Evolutionary conservation across 768 basidiomycete species (phyloP).

Genomic region (Suillus variegatus): DNA sequence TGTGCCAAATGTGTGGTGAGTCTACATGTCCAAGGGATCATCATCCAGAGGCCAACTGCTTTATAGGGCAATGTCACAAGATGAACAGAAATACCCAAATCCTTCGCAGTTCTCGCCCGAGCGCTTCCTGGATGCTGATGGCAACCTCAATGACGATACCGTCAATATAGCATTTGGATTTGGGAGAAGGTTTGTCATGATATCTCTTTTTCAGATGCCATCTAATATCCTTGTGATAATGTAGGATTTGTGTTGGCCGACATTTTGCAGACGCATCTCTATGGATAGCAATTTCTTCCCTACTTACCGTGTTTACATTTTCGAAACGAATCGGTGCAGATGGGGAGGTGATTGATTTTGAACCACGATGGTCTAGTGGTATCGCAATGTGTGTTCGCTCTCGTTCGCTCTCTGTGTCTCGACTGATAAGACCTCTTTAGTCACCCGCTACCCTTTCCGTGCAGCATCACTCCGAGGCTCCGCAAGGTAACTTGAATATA

Average conservation of each 20-base stretch:
- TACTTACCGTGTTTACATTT: slow-evolving; percentile 31
- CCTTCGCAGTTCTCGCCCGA: slow-evolving; percentile 35
- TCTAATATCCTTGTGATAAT: not conserved
- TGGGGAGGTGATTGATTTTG: slow-evolving; percentile 25
- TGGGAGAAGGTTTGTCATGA: slow-evolving; percentile 23
- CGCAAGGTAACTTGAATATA: not conserved
- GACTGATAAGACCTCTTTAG: slow-evolving; percentile 12
- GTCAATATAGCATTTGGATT: slow-evolving; percentile 24
- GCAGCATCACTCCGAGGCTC: slow-evolving; percentile 14
- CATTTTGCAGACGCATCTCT: slow-evolving; percentile 29
- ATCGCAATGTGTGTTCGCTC: slow-evolving; percentile 17
- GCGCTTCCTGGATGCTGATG: slow-evolving; percentile 27
- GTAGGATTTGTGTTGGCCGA: slow-evolving; percentile 26
- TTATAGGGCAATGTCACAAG: slow-evolving; percentile 35
- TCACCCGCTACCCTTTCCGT: slow-evolving; percentile 19
- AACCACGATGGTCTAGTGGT: slow-evolving; percentile 18
- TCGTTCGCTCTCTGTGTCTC: too few species aligned
- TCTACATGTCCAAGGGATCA: not conserved
- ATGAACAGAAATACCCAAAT: slow-evolving; percentile 32
- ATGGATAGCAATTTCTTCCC: slow-evolving; percentile 27
- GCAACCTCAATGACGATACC: slow-evolving; percentile 25
- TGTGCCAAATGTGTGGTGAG: slow-evolving; percentile 31
- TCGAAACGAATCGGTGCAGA: slow-evolving; percentile 21
- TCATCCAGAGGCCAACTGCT: not conserved
- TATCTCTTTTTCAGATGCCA: not conserved